A percentile compares a stretch with the other conserved stretches of the same genome.
These are phyloP conservation scores for Rhododendron ferrugineum DNA, from an alignment of 148 eudicot species.

Conservation along the genomic window DNA sequence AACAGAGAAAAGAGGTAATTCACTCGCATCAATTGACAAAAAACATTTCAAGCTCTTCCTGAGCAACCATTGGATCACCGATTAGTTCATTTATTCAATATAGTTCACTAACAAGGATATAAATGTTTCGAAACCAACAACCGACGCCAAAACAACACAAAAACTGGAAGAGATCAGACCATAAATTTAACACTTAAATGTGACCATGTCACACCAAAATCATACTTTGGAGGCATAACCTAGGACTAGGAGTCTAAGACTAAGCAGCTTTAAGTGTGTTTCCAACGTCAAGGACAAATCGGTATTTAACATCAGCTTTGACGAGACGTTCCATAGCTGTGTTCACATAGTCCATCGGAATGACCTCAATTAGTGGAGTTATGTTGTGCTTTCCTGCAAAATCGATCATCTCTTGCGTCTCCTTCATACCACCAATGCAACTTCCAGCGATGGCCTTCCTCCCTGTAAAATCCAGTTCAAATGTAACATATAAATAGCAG, in stretches of 20 bases:
- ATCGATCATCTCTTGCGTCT: neutral
- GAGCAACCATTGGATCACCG: neutral
- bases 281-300: neutral
- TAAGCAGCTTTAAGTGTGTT: neutral
- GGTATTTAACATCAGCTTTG: slow-evolving; percentile 1
- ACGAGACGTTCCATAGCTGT: neutral
- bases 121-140: neutral
- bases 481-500: neutral
- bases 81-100: neutral
- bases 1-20: neutral
- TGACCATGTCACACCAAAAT: neutral
- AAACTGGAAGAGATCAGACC: neutral
- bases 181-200: too few species aligned
- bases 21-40: neutral
- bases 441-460: neutral
- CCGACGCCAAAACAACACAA: neutral
- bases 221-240: neutral
- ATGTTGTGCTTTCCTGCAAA: neutral
- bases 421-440: neutral
- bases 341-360: slow-evolving; percentile 2
- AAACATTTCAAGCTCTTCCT: neutral
- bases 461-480: neutral
- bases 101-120: neutral
- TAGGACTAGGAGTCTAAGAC: neutral
- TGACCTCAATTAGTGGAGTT: neutral